Evolutionary conservation across 495 filamentous ascomycete species (phyloP), one percentile per base, ranked within the genome.

Genomic region (Lasiosphaeris hirsuta): DNA sequence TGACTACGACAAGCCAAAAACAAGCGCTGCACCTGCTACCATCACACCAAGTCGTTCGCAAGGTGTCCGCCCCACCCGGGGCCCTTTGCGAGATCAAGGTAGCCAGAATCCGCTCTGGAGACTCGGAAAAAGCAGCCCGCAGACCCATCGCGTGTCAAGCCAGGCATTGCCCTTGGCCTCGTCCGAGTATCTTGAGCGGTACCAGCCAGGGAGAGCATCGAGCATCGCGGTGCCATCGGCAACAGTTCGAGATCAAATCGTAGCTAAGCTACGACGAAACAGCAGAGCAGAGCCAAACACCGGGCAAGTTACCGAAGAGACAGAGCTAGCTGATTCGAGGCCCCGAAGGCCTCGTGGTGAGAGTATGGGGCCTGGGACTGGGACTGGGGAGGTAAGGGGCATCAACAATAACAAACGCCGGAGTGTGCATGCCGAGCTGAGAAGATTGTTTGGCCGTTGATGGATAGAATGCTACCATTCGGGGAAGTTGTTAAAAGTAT

Each of bases 351-450:
- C 13, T 23, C 3, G 18, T 19, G 11, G n/a, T 14, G 23, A 8
- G 18, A 37, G 30, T 14, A 15, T 6, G 11, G 23, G 13, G 15
- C 17, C 58, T 54, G 40, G 39, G 55, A 17, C 38, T 57, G 53
- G 64, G 60, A 15, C 42, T 37, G 39, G n/a, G 57, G 41, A 58
- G 30, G 14, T 0, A 34, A 47, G 13, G 17, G 13, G 30, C 11
- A 9, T 7, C 17, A 15, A 55, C 8, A 35, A 50, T 41, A 51
- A 59, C 43, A 69, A 63, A 37, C 53, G 59, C 40, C 57, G 57
- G 23, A 62, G 62, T 46, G 51, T 70, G 57, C 69, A 70, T 36
- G 34, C 68, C 43, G 65, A 72, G 72, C 54, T 73, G 57, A 67
- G 56, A 63, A 74, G 60, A 62, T 44, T 69, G 60, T 72, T 76